phyloP scores from a whole-genome alignment of 2,329 filamentous ascomycete species.

The Monilinia fructicola region DNA sequence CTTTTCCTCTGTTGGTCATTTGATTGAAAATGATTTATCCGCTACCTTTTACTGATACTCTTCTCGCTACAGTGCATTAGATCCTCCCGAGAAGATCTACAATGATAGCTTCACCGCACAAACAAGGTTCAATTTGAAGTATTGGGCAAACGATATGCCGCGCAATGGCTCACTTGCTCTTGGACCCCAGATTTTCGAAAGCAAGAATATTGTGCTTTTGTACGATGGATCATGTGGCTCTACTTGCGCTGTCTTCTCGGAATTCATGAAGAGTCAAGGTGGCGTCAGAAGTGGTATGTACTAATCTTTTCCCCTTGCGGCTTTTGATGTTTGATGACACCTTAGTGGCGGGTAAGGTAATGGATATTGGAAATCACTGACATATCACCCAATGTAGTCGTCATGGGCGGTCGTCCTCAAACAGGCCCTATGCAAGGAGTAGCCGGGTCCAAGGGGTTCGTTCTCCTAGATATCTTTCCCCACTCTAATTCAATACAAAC shows the following conservation, averaged over 20 bases:
- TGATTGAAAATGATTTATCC: constrained; percentile 31
- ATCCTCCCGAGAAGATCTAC: constrained; percentile 41
- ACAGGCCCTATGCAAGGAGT: constrained; percentile 58
- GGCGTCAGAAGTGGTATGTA: constrained; percentile 46
- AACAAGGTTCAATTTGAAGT: not conserved
- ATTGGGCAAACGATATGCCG: constrained; percentile 16
- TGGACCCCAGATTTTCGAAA: constrained; percentile 44
- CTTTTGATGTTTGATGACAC: not conserved
- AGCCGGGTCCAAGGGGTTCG: constrained; percentile 58
- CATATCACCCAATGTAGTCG: constrained; percentile 43
- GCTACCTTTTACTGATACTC: constrained; percentile 28
- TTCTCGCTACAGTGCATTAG: constrained; percentile 29
- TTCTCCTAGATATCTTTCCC: constrained; percentile 14
- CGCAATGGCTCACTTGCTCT: constrained; percentile 42
- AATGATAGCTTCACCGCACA: constrained; percentile 24
- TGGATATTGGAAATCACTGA: not conserved
- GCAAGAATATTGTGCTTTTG: constrained; percentile 40
- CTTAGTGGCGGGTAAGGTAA: not conserved
- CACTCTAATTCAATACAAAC: constrained; percentile 20
- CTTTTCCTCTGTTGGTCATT: constrained; percentile 21
- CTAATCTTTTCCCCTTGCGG: constrained; percentile 30
- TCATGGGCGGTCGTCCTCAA: constrained; percentile 58
- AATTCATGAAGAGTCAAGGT: constrained; percentile 51
- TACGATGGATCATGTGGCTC: constrained; percentile 57
- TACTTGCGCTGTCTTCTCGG: constrained; percentile 58